Evolutionary conservation across 2,329 filamentous ascomycete genomes (phyloP), one percentile per base, ranked within the genome.

Genomic region (Hypomyces perniciosus): DNA sequence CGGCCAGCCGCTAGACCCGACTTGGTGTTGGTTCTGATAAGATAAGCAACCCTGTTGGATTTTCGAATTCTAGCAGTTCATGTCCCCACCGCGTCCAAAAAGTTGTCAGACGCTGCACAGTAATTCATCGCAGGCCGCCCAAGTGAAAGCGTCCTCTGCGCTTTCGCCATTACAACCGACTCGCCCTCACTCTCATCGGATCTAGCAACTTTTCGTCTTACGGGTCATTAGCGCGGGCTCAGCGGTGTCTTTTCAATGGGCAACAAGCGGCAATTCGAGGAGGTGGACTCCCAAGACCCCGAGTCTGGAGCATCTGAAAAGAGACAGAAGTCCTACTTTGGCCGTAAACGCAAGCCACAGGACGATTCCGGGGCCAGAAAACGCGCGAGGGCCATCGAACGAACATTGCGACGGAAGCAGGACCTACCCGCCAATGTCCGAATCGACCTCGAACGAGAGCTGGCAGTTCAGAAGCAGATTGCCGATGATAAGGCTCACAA

Each of bases 401-500:
- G 88, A 46, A 76, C 83, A 8, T 75, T 92, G 33, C 74, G 79
- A 43, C 75, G 78, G 54, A 75, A 78, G 9, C 70, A 79, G 45
- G 77, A 82, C 48, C 74, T 91, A 46, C 85, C 87, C 1, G 84
- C 85, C 30, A 78, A 85, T 61, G 77, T 86, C 8, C 76, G 82
- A 51, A 74, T 82, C 40, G 84, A 89, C 28, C 77, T 88, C 53
- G 85, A 91, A 68, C 78, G 86, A 50, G 88, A 90, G 62, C 70
- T 92, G 55, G 78, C 77, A 43, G 77, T 83, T 4, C 84, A 84
- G 61, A 77, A 81, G 66, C 74, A 80, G 56, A 84, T 87, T 61
- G 73, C 91, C 52, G 74, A 69, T 4, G 75, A 79, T 55, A 75
- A 78, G 44, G 72, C 79, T 53, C 75, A 77, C 52, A 81, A 83